phyloP scores from a whole-genome alignment of 2,329 filamentous ascomycete species.

The Colletotrichum melonis region DNA sequence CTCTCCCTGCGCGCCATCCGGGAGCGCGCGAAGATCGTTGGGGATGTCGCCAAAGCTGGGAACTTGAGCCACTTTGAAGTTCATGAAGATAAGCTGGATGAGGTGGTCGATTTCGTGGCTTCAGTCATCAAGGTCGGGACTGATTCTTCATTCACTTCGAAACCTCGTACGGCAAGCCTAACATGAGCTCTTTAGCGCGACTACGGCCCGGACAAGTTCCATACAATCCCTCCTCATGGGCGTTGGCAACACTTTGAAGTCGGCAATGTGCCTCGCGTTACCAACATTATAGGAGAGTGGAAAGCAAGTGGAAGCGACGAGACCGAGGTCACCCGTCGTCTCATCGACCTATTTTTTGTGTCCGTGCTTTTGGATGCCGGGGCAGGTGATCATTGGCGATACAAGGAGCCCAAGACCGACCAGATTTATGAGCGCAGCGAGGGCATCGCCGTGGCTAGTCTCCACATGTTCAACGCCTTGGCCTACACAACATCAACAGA shows the following conservation, averaged over 20 bases:
- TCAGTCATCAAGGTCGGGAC: conserved; percentile 54
- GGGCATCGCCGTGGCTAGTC: conserved; percentile 61
- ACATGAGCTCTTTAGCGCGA: conserved; percentile 52
- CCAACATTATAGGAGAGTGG: conserved; percentile 58
- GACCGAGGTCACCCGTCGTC: conserved; percentile 60
- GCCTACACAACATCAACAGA: conserved; percentile 46
- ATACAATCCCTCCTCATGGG: conserved; percentile 64
- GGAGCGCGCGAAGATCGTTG: conserved; percentile 46
- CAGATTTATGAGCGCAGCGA: conserved; percentile 56
- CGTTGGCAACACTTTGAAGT: conserved; percentile 74
- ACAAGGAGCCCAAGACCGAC: conserved; percentile 50
- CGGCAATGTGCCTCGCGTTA: conserved; percentile 62
- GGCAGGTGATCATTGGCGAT: conserved; percentile 62
- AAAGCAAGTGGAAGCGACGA: conserved; percentile 52
- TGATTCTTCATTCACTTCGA: background rate
- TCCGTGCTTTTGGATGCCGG: conserved; percentile 69
- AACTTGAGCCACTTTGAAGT: conserved; percentile 56
- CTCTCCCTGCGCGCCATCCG: conserved; percentile 50
- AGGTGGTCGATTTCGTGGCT: conserved; percentile 55
- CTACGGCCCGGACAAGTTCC: conserved; percentile 58
- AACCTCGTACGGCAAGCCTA: background rate
- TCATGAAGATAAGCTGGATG: conserved; percentile 48
- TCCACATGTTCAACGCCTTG: conserved; percentile 60
- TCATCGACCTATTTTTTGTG: conserved; percentile 72
- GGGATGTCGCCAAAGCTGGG: conserved; percentile 49